Base-by-base conservation (phyloP, 2,329 filamentous ascomycete genomes). In the Elsinoe necatrix region DNA sequence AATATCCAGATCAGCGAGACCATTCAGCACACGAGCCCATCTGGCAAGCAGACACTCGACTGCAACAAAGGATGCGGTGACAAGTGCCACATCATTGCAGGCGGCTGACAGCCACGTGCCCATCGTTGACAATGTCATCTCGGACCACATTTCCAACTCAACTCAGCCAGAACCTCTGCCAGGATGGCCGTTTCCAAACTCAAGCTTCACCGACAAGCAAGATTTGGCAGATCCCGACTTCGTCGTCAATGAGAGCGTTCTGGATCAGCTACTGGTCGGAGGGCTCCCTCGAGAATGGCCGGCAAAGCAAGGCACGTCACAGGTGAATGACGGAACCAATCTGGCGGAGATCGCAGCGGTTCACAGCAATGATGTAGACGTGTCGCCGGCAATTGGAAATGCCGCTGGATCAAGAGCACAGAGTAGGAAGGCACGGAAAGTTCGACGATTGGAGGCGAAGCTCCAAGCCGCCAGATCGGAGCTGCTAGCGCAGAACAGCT, bases 381-480 rank as follows among this genome's bases (percentile, higher is more conserved):
- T 11, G 34, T 6, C 14, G 9, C 5, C 3, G 34, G 9, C 12
- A n/a, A 37, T 4, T 4, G 34, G 14, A 4, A 37, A n/a, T 37
- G 9, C 14, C 34, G 5, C 34, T 37, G 34, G 34, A 6, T 37
- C 29, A 2, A 47, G 54, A 16, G 21, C 45, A n/a, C 14, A n/a
- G 18, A 42, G 42, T 9, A 18, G 54, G 8, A 56, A 56, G 29
- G 54, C 39, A 25, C 39, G 54, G 18, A 56, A 56, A 23, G n/a
- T 56, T 18, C 23, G 54, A 48, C 54, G 54, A 25, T n/a, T 37
- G 27, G 29, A 48, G 31, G 54, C 54, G 14, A 56, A 56, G 18
- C 39, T 45, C 20, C 37, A 45, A 45, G 42, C 25, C 14, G 29
- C 27, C n/a, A 45, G 16, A 16, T 18, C 41, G 7, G 39, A 47